A percentile compares a stretch with the other conserved stretches of the same genome.
These are phyloP conservation scores for Linum usitatissimum DNA, from an alignment of 345 rosid species.

Conservation along the genomic window DNA sequence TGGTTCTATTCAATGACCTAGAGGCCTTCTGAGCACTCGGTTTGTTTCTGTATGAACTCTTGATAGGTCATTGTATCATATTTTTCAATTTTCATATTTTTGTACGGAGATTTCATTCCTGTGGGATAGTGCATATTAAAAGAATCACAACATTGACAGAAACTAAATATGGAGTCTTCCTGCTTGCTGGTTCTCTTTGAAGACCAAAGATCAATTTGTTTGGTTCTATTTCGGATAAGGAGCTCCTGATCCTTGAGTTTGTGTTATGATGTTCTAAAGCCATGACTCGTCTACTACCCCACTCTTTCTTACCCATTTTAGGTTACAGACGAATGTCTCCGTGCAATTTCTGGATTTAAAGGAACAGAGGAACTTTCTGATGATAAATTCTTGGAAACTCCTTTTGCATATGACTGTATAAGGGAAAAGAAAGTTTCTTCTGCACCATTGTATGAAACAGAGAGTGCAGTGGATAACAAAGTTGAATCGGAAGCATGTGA, in stretches of 20 bases:
- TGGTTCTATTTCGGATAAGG: background rate
- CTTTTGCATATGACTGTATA: slow-evolving; percentile 76
- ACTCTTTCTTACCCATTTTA: slow-evolving; percentile 21
- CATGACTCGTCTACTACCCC: background rate
- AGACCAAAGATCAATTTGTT: background rate
- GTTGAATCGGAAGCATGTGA: slow-evolving; percentile 29
- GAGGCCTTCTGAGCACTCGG: too few relatives aligned
- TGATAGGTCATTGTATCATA: background rate
- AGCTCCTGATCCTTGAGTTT: too few relatives aligned
- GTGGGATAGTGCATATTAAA: background rate
- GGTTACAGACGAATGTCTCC: slow-evolving; percentile 88
- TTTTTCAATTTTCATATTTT: too few relatives aligned
- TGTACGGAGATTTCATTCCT: background rate
- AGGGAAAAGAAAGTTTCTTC: slow-evolving; percentile 70
- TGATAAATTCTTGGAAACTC: slow-evolving; percentile 52
- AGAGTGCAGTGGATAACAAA: slow-evolving; percentile 27
- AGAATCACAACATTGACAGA: background rate
- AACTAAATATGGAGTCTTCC: background rate
- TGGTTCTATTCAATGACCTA: background rate
- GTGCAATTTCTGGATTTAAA: slow-evolving; percentile 82
- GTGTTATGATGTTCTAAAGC: background rate
- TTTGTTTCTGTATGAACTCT: too few relatives aligned
- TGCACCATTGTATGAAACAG: slow-evolving; percentile 68
- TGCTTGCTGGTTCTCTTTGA: background rate
- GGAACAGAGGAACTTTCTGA: slow-evolving; percentile 78